Base-by-base conservation (phyloP, 1,284 basidiomycete species). In the Singerocomus rubriflavus region DNA sequence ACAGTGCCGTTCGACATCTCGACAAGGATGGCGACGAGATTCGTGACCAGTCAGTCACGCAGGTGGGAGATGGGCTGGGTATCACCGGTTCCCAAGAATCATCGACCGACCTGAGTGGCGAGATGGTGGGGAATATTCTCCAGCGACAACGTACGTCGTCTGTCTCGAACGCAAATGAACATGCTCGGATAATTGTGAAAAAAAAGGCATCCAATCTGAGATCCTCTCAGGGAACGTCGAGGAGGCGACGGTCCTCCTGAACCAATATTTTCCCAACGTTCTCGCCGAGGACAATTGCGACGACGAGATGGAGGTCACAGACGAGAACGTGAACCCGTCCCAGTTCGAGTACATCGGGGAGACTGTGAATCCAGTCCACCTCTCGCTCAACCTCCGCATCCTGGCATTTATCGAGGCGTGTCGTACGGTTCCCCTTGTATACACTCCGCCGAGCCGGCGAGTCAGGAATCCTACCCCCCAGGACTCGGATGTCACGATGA, bases 391-490 rank as follows among this genome's bases (percentile, higher is more conserved):
- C 61, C 79, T 95, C 42, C 88, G 87, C 57, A 88, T 94, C 33
- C 82, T 88, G 40, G 80, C 81, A 0, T 94, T 93, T 69, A 83
- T 90, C 58, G 92, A 95, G 67, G 77, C 84, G 8, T 84, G 88
- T 55, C 83, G 92, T 31, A 84, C 86, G 0, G 66, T 81, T 5
- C 84, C 88, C 12, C 74, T 90, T 4, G 69, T 70, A 5, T 80
- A 78, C 59, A 38, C 25, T 2, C 47, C 64, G 4, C 53, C 46
- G 3, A 31, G 13, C 29, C 50, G 29, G 31, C 26, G 30, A 33
- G 5, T 21, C 29, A 46, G 46, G 35, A 48, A 41, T 26, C 53
- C 56, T 25, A 25, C 43, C 48, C 43, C 52, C 17, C 31, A 31
- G 31, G 53, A 52, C 44, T 31, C 30, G 33, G 54, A 65, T 21